phyloP scores from a whole-genome alignment of 371 early-diverging fungal genomes.

The Rhizopus stolonifer region DNA sequence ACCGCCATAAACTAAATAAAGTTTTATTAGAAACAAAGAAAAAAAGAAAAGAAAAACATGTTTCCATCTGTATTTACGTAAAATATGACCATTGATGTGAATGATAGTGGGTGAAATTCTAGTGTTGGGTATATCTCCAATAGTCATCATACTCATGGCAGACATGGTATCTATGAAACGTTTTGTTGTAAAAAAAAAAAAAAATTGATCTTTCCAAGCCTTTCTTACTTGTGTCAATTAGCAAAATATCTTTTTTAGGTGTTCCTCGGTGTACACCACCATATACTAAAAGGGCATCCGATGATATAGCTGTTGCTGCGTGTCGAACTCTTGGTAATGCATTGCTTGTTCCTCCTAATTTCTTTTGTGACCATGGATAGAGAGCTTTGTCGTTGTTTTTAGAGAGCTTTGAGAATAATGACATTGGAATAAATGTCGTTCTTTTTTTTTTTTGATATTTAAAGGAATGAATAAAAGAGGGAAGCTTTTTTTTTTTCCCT shows the following conservation, averaged over 20 bases:
- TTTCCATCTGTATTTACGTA: conserved; percentile 36
- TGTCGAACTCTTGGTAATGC: conserved; percentile 64
- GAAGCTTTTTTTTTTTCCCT: not conserved
- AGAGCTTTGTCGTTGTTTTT: conserved; percentile 46
- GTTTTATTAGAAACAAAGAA: not conserved
- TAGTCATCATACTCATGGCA: conserved; percentile 30
- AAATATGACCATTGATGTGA: conserved; percentile 32
- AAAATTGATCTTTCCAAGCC: not conserved
- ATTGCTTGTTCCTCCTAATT: conserved; percentile 38
- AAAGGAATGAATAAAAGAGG: not conserved
- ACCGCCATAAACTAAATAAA: conserved; percentile 47
- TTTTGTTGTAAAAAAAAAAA: not conserved
- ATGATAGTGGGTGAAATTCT: conserved; percentile 37
- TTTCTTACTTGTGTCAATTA: conserved; percentile 60
- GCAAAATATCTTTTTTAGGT: conserved; percentile 55
- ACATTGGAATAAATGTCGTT: too few relatives aligned
- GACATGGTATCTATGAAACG: conserved; percentile 29
- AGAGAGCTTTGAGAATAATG: conserved; percentile 49
- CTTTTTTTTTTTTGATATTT: too few relatives aligned
- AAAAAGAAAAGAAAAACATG: conserved; percentile 1
- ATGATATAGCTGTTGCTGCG: conserved; percentile 49
- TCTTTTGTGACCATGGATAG: conserved; percentile 53
- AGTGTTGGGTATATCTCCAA: conserved; percentile 40
- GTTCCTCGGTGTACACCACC: conserved; percentile 55
- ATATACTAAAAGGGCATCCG: conserved; percentile 58